These are phyloP conservation scores for Diaporthe aspalathi DNA, from an alignment of 2,329 filamentous ascomycete genomes.

Conservation along the genomic window DNA sequence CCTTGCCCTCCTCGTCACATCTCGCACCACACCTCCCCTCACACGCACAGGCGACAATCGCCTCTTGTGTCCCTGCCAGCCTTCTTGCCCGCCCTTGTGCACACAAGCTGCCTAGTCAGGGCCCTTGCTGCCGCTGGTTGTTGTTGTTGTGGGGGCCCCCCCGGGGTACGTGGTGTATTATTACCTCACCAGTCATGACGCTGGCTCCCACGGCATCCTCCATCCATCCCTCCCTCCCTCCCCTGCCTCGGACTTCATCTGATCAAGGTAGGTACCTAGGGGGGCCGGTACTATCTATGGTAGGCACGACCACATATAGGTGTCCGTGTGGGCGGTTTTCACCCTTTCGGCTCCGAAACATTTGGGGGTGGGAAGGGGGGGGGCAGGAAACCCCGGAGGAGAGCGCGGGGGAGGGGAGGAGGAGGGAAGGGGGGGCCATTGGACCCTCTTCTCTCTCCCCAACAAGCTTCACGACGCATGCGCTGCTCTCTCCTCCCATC, in stretches of 20 bases:
- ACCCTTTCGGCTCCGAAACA: slow-evolving; percentile 21
- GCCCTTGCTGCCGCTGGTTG: no score
- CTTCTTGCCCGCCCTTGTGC: not conserved
- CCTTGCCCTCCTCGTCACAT: not conserved
- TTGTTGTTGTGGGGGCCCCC: no score
- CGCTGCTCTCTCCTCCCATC: no score
- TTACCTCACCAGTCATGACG: not conserved
- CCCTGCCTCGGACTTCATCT: slow-evolving; percentile 1
- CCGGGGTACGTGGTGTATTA: no score
- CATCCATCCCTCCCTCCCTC: no score
- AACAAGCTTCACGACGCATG: not conserved
- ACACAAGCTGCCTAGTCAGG: no score
- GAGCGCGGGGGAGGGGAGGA: not conserved
- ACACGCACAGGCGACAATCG: not conserved
- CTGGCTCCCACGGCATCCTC: no score
- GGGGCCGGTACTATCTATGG: no score
- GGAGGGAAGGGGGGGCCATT: not conserved
- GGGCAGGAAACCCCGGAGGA: no score
- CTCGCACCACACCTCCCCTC: not conserved
- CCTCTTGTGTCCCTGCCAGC: not conserved
- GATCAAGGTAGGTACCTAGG: not conserved
- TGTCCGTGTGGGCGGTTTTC: not conserved
- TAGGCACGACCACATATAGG: no score
- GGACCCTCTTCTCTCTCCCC: not conserved
- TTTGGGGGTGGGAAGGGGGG: not conserved